Evolutionary conservation across 371 early-diverging fungal species (phyloP).

Genomic region (Blakeslea trispora): DNA sequence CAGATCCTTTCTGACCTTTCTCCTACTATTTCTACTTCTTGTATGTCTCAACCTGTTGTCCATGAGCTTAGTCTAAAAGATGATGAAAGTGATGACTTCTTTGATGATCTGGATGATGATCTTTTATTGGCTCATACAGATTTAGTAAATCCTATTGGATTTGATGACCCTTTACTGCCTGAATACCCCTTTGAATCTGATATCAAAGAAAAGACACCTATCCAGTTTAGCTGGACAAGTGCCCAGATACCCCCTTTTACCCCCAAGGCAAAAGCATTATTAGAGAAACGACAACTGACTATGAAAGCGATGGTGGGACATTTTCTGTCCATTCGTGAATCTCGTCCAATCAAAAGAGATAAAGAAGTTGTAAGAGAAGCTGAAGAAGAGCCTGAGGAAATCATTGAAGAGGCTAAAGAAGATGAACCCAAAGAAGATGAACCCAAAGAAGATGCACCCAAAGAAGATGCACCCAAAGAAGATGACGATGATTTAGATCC

Average conservation of each 20-base stretch:
- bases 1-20: background rate
- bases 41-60: no score
- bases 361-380: no score
- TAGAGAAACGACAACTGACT: no score
- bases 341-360: no score
- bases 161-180: slow-evolving; percentile 11
- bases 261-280: no score
- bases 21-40: background rate
- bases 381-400: no score
- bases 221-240: background rate
- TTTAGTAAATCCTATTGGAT: background rate
- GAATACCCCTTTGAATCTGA: slow-evolving; percentile 16
- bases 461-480: background rate
- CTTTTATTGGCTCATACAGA: background rate
- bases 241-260: no score
- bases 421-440: no score
- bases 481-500: slow-evolving; percentile 6
- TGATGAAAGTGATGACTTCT: slow-evolving; percentile 1
- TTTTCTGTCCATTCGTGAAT: no score
- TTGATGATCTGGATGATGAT: slow-evolving; percentile 6
- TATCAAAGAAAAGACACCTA: background rate
- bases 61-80: background rate
- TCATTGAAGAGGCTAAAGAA: no score
- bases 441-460: background rate
- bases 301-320: background rate